phyloP scores from a whole-genome alignment of 73 alveolate species.

The Paramecium sonneborni region DNA sequence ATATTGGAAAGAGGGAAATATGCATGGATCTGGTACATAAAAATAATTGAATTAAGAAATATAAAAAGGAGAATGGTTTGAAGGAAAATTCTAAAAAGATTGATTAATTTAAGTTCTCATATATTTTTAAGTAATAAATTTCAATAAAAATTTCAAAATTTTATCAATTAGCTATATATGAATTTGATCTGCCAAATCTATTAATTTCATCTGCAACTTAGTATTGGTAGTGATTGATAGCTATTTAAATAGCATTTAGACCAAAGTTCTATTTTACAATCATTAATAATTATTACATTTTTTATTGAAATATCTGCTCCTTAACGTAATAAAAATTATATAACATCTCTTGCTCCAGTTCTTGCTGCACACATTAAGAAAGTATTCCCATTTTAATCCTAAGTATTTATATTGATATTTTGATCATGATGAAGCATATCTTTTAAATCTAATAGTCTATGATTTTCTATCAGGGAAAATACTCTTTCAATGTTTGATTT shows the following conservation, averaged over 20 bases:
- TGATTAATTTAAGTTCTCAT: neutral
- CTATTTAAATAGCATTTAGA: neutral
- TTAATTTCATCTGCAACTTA: slow-evolving; percentile 10
- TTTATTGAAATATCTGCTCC: slow-evolving; percentile 13
- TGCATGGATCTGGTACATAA: slow-evolving; percentile 83
- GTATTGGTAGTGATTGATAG: neutral
- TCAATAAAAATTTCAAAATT: neutral
- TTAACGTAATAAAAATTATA: neutral
- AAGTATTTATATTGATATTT: neutral
- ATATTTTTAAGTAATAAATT: neutral
- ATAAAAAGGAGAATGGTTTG: slow-evolving; percentile 70
- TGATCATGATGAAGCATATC: neutral
- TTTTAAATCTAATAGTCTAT: neutral
- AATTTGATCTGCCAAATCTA: neutral
- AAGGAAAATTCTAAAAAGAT: slow-evolving; percentile 40
- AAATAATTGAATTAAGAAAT: slow-evolving; percentile 43
- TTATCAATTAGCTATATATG: neutral
- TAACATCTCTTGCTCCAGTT: slow-evolving; percentile 22
- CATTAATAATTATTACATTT: neutral
- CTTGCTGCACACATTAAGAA: slow-evolving; percentile 10
- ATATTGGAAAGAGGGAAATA: slow-evolving; percentile 77
- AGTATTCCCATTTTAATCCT: neutral
- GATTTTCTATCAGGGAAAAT: neutral
- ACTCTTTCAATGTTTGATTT: slow-evolving; percentile 15
- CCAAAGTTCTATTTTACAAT: neutral